Evolutionary conservation across 345 rosid species (phyloP).

Genomic region (Brassica nigra): DNA sequence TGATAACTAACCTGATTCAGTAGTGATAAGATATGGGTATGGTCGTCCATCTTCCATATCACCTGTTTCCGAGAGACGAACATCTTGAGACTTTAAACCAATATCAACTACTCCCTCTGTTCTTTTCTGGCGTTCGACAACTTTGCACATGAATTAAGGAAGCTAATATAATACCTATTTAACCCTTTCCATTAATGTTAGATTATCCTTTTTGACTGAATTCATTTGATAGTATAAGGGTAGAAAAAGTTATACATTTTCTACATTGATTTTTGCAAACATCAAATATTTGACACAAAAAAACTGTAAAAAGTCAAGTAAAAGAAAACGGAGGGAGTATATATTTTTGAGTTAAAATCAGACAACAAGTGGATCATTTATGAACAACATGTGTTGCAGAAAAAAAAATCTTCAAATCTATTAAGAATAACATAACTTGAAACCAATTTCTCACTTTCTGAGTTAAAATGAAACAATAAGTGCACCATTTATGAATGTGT

Average conservation of each 20-base stretch:
- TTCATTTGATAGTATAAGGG: no score
- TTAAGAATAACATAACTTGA: not conserved
- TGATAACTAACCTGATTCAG: conserved; percentile 31
- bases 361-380: conserved; percentile 26
- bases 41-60: conserved; percentile 37
- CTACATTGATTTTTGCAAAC: no score
- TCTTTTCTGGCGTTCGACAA: no score
- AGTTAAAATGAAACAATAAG: conserved; percentile 36
- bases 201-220: no score
- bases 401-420: not conserved
- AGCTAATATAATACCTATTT: no score
- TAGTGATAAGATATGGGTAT: conserved; percentile 22
- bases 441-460: conserved; percentile 12
- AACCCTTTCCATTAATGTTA: no score
- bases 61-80: conserved; percentile 21
- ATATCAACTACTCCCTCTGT: not conserved
- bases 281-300: no score
- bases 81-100: conserved; percentile 21
- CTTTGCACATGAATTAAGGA: no score
- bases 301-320: no score
- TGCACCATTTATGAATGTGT: not conserved
- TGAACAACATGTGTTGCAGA: not conserved
- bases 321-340: no score
- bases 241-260: no score
- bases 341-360: conserved; percentile 25